Evolutionary conservation across 192 early-diverging fungal genomes (phyloP).

Genomic region (Linnemannia exigua): DNA sequence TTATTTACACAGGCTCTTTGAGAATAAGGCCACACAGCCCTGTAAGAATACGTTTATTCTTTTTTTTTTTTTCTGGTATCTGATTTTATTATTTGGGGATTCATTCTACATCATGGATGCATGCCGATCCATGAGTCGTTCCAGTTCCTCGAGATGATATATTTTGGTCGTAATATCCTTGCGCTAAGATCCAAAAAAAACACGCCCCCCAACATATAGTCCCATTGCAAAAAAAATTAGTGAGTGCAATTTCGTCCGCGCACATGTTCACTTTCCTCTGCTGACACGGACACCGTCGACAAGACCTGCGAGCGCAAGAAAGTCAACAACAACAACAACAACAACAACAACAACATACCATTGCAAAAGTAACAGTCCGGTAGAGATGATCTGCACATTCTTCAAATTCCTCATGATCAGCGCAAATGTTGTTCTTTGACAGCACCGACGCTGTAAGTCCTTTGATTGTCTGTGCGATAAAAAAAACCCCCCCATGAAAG

Average conservation of each 20-base stretch:
- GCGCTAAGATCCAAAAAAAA: slow-evolving; percentile 15
- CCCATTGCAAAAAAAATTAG: too few species aligned
- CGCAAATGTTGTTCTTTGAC: slow-evolving; percentile 25
- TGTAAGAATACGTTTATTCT: neutral
- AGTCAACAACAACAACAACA: neutral
- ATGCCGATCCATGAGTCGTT: slow-evolving; percentile 46
- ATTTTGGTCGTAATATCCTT: slow-evolving; percentile 27
- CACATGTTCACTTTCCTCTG: too few species aligned
- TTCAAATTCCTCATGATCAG: slow-evolving; percentile 40
- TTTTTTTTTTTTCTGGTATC: too few species aligned
- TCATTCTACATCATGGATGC: slow-evolving; percentile 36
- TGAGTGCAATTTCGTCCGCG: neutral
- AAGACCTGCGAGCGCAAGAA: too few species aligned
- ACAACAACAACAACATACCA: slow-evolving; percentile 14
- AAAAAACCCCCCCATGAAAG: too few species aligned
- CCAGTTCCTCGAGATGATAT: slow-evolving; percentile 45
- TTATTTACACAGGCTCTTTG: too few species aligned
- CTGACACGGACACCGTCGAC: too few species aligned
- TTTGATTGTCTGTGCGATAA: slow-evolving; percentile 29
- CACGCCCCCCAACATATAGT: too few species aligned
- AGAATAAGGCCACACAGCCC: too few species aligned
- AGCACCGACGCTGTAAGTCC: slow-evolving; percentile 17
- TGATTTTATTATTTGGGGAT: too few species aligned
- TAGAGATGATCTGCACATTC: slow-evolving; percentile 38
- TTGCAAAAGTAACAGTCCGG: slow-evolving; percentile 36